phyloP scores from a whole-genome alignment of 2,329 filamentous ascomycete genomes.

The Scleromitrula shiraiana region DNA sequence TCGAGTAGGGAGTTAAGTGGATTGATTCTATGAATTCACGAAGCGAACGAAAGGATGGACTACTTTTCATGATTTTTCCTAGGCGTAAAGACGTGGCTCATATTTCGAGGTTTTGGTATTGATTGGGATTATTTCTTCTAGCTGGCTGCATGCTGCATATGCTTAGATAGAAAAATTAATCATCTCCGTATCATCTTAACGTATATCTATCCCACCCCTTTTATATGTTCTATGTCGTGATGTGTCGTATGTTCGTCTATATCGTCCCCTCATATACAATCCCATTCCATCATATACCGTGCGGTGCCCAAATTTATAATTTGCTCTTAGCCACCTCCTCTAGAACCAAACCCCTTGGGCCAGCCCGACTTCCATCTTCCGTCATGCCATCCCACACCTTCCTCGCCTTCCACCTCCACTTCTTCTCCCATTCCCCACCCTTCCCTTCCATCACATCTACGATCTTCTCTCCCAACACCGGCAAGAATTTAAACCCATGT shows the following conservation, averaged over 20 bases:
- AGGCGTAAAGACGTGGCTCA: background rate
- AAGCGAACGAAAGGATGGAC: background rate
- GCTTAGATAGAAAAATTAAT: too few relatives aligned
- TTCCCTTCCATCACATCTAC: conserved; percentile 34
- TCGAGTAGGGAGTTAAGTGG: background rate
- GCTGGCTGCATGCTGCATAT: background rate
- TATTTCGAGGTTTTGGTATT: background rate
- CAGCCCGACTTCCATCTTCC: conserved; percentile 27
- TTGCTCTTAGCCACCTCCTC: background rate
- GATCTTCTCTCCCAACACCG: conserved; percentile 39
- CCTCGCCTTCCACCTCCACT: conserved; percentile 44
- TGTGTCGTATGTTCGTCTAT: too few relatives aligned
- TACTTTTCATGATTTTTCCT: background rate
- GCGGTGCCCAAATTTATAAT: background rate
- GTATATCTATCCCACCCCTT: too few relatives aligned
- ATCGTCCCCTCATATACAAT: too few relatives aligned
- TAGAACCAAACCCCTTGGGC: conserved; percentile 22
- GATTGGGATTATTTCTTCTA: background rate
- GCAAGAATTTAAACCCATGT: conserved; percentile 44
- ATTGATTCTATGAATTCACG: background rate
- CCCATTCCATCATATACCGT: too few relatives aligned
- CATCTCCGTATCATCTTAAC: too few relatives aligned
- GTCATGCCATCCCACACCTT: conserved; percentile 19
- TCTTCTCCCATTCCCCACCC: conserved; percentile 37
- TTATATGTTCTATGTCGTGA: too few relatives aligned